Conservation (phyloP, 805 yeast species). For the Ogataea pini region DNA sequence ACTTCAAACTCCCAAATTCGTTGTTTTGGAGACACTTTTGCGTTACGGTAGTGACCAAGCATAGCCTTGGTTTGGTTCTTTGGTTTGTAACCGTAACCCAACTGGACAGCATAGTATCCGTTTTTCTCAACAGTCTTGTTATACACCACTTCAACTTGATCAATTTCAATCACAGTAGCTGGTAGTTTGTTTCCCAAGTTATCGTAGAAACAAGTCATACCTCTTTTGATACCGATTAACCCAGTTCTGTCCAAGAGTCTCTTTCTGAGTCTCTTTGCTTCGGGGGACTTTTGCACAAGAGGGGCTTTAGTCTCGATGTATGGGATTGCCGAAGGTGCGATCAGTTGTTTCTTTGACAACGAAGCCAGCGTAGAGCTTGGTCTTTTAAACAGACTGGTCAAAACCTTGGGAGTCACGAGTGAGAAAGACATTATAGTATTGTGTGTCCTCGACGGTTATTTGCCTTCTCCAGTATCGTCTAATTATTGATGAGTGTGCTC, state of each 20-base stretch:
- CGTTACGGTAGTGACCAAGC: constrained; percentile 77
- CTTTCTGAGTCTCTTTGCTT: constrained; percentile 68
- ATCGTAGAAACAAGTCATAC: constrained; percentile 86
- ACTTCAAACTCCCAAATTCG: constrained; percentile 79
- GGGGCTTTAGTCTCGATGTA: constrained; percentile 48
- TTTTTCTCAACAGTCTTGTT: constrained; percentile 68
- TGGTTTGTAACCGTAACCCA: constrained; percentile 77
- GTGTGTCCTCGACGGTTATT: not conserved
- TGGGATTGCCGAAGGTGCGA: constrained; percentile 55
- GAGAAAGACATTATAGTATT: not conserved
- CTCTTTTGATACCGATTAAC: constrained; percentile 76
- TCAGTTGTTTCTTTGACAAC: constrained; percentile 23
- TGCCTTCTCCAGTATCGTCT: too few relatives aligned
- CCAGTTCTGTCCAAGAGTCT: constrained; percentile 81
- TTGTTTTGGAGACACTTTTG: constrained; percentile 81
- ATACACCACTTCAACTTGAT: constrained; percentile 81
- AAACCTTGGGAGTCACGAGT: not conserved
- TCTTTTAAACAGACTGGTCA: constrained; percentile 16
- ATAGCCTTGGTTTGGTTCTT: constrained; percentile 63
- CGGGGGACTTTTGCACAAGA: constrained; percentile 64
- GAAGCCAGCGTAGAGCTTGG: constrained; percentile 41
- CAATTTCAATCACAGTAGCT: constrained; percentile 85
- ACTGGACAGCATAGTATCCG: constrained; percentile 83
- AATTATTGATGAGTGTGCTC: not conserved
- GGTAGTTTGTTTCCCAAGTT: constrained; percentile 68